Base-by-base conservation (phyloP, 2,329 filamentous ascomycete species). In the Chrysosphaeria jannelii region DNA sequence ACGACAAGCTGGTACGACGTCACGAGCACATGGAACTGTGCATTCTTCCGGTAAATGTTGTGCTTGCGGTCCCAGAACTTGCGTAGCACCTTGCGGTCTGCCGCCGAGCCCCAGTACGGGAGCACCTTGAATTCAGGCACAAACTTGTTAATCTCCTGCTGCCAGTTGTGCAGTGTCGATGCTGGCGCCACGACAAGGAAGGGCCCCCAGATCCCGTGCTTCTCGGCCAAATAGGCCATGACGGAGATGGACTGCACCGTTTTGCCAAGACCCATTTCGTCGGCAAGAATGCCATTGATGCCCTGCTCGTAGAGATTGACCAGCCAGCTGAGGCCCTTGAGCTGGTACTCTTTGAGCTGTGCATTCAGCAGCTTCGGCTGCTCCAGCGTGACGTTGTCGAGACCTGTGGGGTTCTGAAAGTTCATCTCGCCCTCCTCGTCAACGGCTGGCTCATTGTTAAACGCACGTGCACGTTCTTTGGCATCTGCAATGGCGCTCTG, bases 61-160 rank as follows among this genome's bases (percentile, higher is more conserved):
- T 93, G 79, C 48, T 91, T 91, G 36, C 85, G 68, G 43, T 97
- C 85, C 85, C 85, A 97, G 48, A 93, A 93, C 47, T 93, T 97
- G 27, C 85, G 74, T 27, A 97, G 56, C 23, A 93, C 72, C 45
- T 97, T 97, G 36, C 85, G 67, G 39, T 97, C 85, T 30, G 69
- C 74, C 8, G 78, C 79, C 27, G 68, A 85, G 34, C 85, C 85
- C 85, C 85, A 97, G 50, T 97, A 97, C 3, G 85, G 85, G 17
- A 97, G 51, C 14, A 90, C 78, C 46, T 93, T 93, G 43, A 97
- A 65, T 27, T 75, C 64, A 1, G 85, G 85, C 2, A 97, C 79
- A 41, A 97, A 97, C 41, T 64, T 79, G 29, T 74, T 61, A 32
- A 97, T 90, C 50, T 97, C 85, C 43, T 97, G 85, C 44, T 97